phyloP scores from a whole-genome alignment of 2,329 filamentous ascomycete species.

The Fusarium sp. region DNA sequence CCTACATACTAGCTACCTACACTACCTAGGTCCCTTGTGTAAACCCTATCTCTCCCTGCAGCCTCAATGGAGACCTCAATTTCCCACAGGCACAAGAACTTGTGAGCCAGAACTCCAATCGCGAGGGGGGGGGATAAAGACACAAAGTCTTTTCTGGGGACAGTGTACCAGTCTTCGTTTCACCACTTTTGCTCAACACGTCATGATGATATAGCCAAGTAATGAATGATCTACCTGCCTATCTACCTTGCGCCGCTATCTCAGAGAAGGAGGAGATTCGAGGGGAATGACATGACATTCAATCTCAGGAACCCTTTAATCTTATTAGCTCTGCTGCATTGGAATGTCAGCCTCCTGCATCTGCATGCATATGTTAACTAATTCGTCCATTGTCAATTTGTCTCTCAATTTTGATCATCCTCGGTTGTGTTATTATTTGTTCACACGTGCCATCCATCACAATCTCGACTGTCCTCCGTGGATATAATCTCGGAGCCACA shows the following conservation, averaged over 20 bases:
- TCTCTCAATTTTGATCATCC: not conserved
- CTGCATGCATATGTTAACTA: not conserved
- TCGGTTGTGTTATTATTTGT: conserved; percentile 1
- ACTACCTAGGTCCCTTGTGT: no score
- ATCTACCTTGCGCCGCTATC: not conserved
- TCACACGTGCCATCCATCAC: conserved; percentile 21
- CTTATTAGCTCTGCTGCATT: conserved; percentile 8
- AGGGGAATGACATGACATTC: not conserved
- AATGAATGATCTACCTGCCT: no score
- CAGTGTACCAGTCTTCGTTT: conserved; percentile 9
- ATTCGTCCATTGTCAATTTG: not conserved
- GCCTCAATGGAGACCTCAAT: conserved; percentile 20
- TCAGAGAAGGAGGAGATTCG: not conserved
- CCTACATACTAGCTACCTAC: no score
- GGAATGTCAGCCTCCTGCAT: conserved; percentile 25
- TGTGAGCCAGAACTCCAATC: not conserved
- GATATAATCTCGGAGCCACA: conserved; percentile 31
- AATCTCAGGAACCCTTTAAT: conserved; percentile 23
- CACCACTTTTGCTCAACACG: conserved; percentile 16
- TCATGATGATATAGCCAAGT: conserved; percentile 32
- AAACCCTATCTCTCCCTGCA: conserved; percentile 20
- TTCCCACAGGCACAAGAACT: conserved; percentile 14
- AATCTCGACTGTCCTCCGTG: not conserved
- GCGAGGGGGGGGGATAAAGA: not conserved
- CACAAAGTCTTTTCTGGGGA: not conserved